Evolutionary conservation across 768 basidiomycete genomes (phyloP).

Genomic region (Lanmaoa pseudosensibilis): DNA sequence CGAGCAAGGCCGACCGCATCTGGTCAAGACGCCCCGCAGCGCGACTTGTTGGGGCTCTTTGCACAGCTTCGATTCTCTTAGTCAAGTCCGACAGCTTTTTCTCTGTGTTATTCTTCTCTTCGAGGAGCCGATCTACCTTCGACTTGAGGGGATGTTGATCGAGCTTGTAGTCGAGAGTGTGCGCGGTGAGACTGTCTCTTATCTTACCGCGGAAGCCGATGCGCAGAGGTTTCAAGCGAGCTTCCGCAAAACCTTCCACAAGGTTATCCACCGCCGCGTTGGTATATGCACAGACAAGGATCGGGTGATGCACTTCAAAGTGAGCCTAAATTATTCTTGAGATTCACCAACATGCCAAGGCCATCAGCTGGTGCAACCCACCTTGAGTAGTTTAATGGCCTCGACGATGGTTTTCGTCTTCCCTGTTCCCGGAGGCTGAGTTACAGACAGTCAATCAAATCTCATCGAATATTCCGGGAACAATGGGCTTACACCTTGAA

Average conservation of each 20-base stretch:
- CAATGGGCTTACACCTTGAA: constrained; percentile 73
- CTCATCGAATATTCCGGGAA: background rate
- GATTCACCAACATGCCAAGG: background rate
- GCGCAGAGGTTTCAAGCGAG: constrained; percentile 72
- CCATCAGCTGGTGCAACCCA: constrained; percentile 19
- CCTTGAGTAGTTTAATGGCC: constrained; percentile 77
- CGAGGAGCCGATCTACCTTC: constrained; percentile 41
- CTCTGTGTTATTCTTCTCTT: constrained; percentile 37
- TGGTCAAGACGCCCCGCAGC: constrained; percentile 25
- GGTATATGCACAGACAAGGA: constrained; percentile 92
- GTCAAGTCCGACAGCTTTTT: constrained; percentile 28
- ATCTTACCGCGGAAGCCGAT: constrained; percentile 67
- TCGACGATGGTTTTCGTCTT: constrained; percentile 94
- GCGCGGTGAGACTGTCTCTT: constrained; percentile 49
- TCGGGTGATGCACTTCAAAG: constrained; percentile 79
- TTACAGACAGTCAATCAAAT: constrained; percentile 1
- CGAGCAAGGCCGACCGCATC: constrained; percentile 29
- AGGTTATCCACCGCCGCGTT: constrained; percentile 93
- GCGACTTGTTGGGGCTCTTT: constrained; percentile 16
- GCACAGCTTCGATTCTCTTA: constrained; percentile 22
- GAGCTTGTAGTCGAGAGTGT: constrained; percentile 66
- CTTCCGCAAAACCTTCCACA: constrained; percentile 64
- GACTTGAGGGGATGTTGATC: constrained; percentile 56
- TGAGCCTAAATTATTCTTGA: constrained; percentile 47
- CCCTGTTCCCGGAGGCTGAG: constrained; percentile 86